Conservation (phyloP, 805 yeast genomes). For the Candida maris region DNA sequence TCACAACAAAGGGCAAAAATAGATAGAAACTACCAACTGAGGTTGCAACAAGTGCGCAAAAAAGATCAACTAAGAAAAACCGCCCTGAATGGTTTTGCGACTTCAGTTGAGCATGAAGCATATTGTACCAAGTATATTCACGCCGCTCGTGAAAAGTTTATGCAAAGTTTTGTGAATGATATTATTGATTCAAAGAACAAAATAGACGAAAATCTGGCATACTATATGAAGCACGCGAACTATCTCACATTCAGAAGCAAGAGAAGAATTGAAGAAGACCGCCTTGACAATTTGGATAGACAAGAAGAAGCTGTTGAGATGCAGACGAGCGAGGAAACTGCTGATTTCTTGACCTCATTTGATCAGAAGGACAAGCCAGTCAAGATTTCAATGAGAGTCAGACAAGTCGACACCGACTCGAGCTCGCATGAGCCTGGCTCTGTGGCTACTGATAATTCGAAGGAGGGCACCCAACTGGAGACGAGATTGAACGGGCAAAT, state of each 20-base stretch:
- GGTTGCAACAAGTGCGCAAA: constrained; percentile 18
- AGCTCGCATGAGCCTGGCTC: constrained; percentile 7
- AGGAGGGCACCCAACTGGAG: not conserved
- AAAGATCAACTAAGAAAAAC: constrained; percentile 30
- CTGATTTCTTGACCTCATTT: constrained; percentile 18
- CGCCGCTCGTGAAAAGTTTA: constrained; percentile 21
- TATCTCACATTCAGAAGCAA: constrained; percentile 39
- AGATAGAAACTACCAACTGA: constrained; percentile 14
- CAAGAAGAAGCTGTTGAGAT: constrained; percentile 32
- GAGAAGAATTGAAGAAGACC: constrained; percentile 40
- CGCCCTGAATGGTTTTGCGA: constrained; percentile 33
- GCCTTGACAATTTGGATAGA: constrained; percentile 38
- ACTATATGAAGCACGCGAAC: constrained; percentile 40
- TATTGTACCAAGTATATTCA: constrained; percentile 21
- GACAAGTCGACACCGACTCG: constrained; percentile 4
- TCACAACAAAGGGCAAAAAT: constrained; percentile 16
- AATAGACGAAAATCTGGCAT: constrained; percentile 32
- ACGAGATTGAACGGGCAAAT: constrained; percentile 15
- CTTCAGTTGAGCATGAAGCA: constrained; percentile 25
- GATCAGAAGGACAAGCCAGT: constrained; percentile 16
- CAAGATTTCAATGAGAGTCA: constrained; percentile 22
- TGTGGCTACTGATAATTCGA: not conserved
- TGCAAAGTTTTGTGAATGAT: constrained; percentile 27
- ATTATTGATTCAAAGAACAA: constrained; percentile 26
- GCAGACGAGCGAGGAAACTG: constrained; percentile 10